phyloP scores from a whole-genome alignment of 306 rosid species.

The Potentilla sterilis region DNA sequence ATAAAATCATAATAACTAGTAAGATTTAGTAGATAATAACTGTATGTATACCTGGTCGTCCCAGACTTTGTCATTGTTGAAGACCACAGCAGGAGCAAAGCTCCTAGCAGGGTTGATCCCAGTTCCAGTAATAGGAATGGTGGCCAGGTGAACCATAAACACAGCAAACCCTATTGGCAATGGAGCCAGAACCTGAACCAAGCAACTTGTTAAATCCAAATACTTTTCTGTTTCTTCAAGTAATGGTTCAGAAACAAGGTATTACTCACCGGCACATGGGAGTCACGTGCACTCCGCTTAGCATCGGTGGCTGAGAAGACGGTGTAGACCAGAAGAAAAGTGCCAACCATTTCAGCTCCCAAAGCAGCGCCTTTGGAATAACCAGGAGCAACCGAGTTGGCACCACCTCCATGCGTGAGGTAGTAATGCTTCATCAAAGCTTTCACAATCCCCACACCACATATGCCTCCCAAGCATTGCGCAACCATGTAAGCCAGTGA shows the following conservation, averaged over 20 bases:
- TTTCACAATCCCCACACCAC: slow-evolving; percentile 7
- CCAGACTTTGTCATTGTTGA: slow-evolving; percentile 17
- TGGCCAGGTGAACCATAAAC: slow-evolving; percentile 28
- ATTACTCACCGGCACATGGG: slow-evolving; percentile 5
- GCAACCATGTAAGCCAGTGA: slow-evolving; percentile 16
- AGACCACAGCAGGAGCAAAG: slow-evolving; percentile 21
- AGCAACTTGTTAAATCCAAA: background rate
- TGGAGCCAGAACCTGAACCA: slow-evolving; percentile 11
- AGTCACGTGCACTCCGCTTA: slow-evolving; percentile 12
- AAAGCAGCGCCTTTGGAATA: background rate
- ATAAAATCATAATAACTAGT: background rate
- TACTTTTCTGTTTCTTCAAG: background rate
- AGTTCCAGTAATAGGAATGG: slow-evolving; percentile 21
- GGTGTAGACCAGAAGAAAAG: slow-evolving; percentile 20
- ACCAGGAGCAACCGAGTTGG: slow-evolving; percentile 7
- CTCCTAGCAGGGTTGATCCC: slow-evolving; percentile 28
- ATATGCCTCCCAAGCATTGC: slow-evolving; percentile 20
- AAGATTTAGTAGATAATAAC: background rate
- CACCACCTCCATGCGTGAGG: slow-evolving; percentile 16
- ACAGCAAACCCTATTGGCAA: slow-evolving; percentile 25
- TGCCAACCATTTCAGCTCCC: slow-evolving; percentile 18
- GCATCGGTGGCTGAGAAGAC: slow-evolving; percentile 16
- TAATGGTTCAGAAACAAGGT: background rate
- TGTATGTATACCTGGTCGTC: background rate
- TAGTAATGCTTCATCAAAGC: slow-evolving; percentile 16